Evolutionary conservation across 2,329 filamentous ascomycete genomes (phyloP).

Genomic region (Chaetomium olivaceum): DNA sequence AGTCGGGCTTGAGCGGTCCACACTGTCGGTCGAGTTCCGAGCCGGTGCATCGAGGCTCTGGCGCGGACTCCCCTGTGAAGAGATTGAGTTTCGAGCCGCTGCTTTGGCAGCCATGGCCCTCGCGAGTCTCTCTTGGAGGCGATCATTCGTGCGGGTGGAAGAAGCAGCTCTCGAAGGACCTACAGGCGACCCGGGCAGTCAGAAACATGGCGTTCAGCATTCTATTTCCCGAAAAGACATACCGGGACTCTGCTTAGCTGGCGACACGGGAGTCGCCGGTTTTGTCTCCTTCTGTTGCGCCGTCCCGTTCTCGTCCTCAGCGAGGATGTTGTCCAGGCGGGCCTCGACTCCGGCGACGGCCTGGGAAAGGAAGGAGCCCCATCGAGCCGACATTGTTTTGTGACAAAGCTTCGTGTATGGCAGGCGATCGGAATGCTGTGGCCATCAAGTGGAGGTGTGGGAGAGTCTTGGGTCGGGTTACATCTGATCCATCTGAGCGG

Average conservation of each 20-base stretch:
- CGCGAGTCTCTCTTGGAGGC: constrained; percentile 85
- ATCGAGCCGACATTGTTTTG: constrained; percentile 56
- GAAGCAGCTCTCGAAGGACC: constrained; percentile 64
- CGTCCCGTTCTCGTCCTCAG: constrained; percentile 67
- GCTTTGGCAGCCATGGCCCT: constrained; percentile 76
- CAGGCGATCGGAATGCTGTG: constrained; percentile 11
- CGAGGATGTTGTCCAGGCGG: constrained; percentile 84
- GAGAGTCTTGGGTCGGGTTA: constrained; percentile 10
- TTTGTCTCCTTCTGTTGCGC: constrained; percentile 33
- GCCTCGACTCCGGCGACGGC: constrained; percentile 94
- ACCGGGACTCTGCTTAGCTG: constrained; percentile 41
- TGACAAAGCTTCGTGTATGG: constrained; percentile 7
- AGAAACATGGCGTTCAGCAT: constrained; percentile 20
- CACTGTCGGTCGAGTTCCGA: constrained; percentile 38
- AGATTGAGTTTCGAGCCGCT: constrained; percentile 41
- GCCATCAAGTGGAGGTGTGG: constrained; percentile 20
- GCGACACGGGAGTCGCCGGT: constrained; percentile 32
- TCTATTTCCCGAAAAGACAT: constrained; percentile 20
- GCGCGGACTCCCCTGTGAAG: constrained; percentile 44
- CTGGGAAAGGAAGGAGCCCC: constrained; percentile 81
- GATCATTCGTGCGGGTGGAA: constrained; percentile 68
- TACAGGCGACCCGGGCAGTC: constrained; percentile 33
- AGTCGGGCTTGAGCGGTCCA: constrained; percentile 26
- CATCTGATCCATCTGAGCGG: constrained; percentile 21
- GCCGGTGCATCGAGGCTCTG: constrained; percentile 43